Evolutionary conservation across 768 basidiomycete genomes (phyloP).

Genomic region (Lyophyllum atratum): DNA sequence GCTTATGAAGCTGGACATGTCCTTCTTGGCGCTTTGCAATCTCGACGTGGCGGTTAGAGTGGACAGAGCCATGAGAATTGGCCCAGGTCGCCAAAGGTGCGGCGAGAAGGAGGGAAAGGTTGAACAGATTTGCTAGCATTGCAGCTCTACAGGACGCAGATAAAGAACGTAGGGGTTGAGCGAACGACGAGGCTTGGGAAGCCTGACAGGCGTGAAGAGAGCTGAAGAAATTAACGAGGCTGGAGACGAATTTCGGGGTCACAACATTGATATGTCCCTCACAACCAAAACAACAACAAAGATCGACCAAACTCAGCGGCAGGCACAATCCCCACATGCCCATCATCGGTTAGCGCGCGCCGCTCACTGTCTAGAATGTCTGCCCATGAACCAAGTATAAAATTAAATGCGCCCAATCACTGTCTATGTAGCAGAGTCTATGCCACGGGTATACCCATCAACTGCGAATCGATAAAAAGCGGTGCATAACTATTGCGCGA

Average conservation of each 20-base stretch:
- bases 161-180: conserved; percentile 17
- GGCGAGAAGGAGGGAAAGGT: conserved; percentile 24
- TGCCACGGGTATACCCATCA: no score
- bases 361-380: not conserved
- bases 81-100: conserved; percentile 33
- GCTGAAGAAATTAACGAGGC: not conserved
- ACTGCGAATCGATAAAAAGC: no score
- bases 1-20: conserved; percentile 24
- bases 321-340: not conserved
- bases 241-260: not conserved
- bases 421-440: no score
- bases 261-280: not conserved
- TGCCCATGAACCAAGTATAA: not conserved
- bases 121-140: conserved; percentile 19
- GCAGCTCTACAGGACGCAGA: not conserved
- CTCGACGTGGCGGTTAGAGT: conserved; percentile 23
- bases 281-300: conserved; percentile 14
- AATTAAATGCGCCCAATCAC: no score
- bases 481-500: no score
- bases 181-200: conserved; percentile 14
- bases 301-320: conserved; percentile 1
- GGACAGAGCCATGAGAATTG: conserved; percentile 22
- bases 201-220: not conserved
- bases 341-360: not conserved
- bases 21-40: conserved; percentile 25